Evolutionary conservation across 371 early-diverging fungal species (phyloP), one percentile per base, ranked within the genome.

Genomic region (Sanchytrium tribonematis): DNA sequence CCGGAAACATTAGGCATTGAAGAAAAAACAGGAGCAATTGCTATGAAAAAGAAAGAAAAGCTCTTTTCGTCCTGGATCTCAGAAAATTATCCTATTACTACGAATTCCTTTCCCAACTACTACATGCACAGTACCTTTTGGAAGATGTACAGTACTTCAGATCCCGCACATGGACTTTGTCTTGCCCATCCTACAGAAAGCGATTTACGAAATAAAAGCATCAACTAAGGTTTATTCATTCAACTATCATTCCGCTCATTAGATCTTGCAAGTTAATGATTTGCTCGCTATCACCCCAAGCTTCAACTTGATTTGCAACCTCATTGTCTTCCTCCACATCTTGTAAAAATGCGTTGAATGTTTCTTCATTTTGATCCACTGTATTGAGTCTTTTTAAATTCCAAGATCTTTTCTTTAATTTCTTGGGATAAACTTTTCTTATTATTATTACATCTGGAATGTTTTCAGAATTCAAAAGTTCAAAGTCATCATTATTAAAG

Each of bases 291-390:
- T 48, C 48, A n/a, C n/a, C n/a, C 48, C 48, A 48, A 12, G 48
- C 48, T 12, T 48, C 48, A 48, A 48, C 48, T 48, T 48, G 48
- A 48, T 48, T 48, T 12, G 48, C 48, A 5, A 48, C 48, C 78
- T 96, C 95, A 29, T 87, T 82, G 81, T 95, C 95, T 80, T 93
- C 95, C 79, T 96, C 95, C 69, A 96, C 80, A 78, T 96, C 97
- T 72, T 88, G 83, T 83, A 90, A 81, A 80, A 92, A 27, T 2
- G 66, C 22, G 32, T 30, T 28, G 32, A 1, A 22, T 28, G 30
- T 28, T 30, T 85, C 88, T 68, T 76, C 77, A 1, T 73, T 71
- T 66, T 87, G 89, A 70, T 85, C 85, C 77, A 91, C 92, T 80
- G 89, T 89, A 73, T 80, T 83, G 65, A 97, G 81, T 69, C 83